Conservation (phyloP, 2,329 filamentous ascomycete species). For the Colletotrichum sojae region DNA sequence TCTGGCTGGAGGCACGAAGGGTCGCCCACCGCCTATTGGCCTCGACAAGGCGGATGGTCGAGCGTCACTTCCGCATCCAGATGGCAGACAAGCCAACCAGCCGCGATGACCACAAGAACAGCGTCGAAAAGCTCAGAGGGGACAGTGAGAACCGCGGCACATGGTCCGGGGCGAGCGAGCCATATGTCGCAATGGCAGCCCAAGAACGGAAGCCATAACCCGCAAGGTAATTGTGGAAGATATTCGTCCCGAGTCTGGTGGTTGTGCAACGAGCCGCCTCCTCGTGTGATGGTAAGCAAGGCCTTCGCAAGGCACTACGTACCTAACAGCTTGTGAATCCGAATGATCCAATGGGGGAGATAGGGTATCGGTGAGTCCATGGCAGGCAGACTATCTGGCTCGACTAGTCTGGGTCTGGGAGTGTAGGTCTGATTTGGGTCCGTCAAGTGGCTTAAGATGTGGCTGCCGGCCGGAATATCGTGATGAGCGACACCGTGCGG, state of each 20-base stretch:
- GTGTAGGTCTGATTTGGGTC: not conserved
- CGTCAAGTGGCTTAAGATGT: constrained; percentile 16
- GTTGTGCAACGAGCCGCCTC: not conserved
- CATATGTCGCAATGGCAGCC: constrained; percentile 18
- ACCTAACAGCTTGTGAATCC: not conserved
- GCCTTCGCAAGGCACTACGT: no score
- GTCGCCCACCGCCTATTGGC: not conserved
- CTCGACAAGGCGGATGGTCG: not conserved
- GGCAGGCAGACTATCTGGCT: not conserved
- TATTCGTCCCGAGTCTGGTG: constrained; percentile 10
- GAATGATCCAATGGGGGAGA: not conserved
- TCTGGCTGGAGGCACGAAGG: constrained; percentile 3
- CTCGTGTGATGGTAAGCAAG: no score
- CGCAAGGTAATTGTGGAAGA: constrained; percentile 7
- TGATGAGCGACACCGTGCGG: constrained; percentile 3
- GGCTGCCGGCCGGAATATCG: constrained; percentile 23
- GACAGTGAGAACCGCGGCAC: not conserved
- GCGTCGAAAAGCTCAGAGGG: not conserved
- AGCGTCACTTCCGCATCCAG: constrained; percentile 16
- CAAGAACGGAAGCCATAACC: constrained; percentile 19
- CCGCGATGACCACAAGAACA: constrained; percentile 1
- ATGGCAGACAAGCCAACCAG: constrained; percentile 16
- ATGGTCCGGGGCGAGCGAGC: not conserved
- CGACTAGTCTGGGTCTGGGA: not conserved
- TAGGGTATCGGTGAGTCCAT: no score